Conservation (phyloP, 495 filamentous ascomycete genomes). For the Aspergillus affinis region DNA sequence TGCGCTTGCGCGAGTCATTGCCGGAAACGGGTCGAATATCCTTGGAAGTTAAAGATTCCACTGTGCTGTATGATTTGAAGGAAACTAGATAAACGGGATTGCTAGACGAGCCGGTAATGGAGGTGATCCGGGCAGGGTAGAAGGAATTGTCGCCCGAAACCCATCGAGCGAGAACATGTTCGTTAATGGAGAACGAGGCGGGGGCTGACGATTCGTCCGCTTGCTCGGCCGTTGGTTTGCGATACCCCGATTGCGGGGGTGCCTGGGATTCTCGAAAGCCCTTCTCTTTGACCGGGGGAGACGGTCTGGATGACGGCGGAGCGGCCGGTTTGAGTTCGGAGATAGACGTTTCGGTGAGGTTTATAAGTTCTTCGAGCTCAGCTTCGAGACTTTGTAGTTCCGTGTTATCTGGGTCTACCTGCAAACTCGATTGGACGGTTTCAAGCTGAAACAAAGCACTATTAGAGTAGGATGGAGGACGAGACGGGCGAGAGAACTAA, state of each 20-base stretch:
- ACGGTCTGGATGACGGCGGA: constrained; percentile 40
- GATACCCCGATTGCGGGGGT: constrained; percentile 58
- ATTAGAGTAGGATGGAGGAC: constrained; percentile 4
- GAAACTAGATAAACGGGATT: constrained; percentile 90
- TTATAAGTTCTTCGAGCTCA: constrained; percentile 84
- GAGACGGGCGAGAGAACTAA: constrained; percentile 24
- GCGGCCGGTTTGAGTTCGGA: constrained; percentile 65
- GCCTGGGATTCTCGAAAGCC: constrained; percentile 74
- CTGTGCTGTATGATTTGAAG: constrained; percentile 82
- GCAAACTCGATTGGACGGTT: constrained; percentile 70
- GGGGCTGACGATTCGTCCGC: constrained; percentile 45
- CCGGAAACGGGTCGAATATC: constrained; percentile 76
- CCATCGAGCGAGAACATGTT: constrained; percentile 88
- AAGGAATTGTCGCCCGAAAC: constrained; percentile 82
- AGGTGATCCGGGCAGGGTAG: constrained; percentile 91
- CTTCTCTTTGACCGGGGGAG: constrained; percentile 57
- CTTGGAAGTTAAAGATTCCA: constrained; percentile 79
- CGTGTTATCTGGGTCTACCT: constrained; percentile 78
- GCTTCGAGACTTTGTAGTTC: constrained; percentile 75
- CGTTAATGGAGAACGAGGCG: constrained; percentile 78
- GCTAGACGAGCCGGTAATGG: constrained; percentile 84
- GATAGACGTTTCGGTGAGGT: constrained; percentile 73
- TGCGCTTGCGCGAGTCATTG: constrained; percentile 76
- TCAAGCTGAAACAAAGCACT: constrained; percentile 61
- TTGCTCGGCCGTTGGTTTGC: constrained; percentile 39